Conservation (phyloP, 78 protist species). For the Tieghemostelium lacteum region DNA sequence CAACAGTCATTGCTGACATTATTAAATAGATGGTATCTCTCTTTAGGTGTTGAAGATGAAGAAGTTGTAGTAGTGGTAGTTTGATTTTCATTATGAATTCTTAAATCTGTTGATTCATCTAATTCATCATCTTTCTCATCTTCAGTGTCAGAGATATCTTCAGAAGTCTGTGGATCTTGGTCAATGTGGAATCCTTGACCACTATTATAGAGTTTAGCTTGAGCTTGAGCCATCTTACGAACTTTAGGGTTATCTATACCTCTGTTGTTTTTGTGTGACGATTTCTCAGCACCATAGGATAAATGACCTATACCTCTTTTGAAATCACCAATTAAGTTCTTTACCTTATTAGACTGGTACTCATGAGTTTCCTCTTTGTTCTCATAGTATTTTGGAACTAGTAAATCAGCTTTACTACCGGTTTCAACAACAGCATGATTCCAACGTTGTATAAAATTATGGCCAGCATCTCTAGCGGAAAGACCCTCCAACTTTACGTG, state of each 20-base stretch:
- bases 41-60: neutral
- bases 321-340: neutral
- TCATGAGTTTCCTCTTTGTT: neutral
- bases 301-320: slow-evolving; percentile 10
- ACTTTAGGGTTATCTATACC: slow-evolving; percentile 29
- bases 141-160: neutral
- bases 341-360: neutral
- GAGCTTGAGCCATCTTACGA: neutral
- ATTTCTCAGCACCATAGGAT: slow-evolving; percentile 17
- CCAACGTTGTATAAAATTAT: slow-evolving; percentile 91
- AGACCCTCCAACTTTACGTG: slow-evolving; percentile 74
- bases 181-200: no score
- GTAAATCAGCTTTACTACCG: slow-evolving; percentile 3
- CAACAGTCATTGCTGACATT: slow-evolving; percentile 14
- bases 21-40: neutral
- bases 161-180: neutral
- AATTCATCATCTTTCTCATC: neutral
- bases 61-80: neutral
- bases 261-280: neutral
- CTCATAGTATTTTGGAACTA: slow-evolving; percentile 12
- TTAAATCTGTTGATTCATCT: neutral
- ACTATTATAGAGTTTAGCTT: neutral
- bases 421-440: slow-evolving; percentile 69
- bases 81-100: neutral
- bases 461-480: slow-evolving; percentile 88